These are phyloP conservation scores for Cornus suecica DNA, from an alignment of 148 eudicot genomes.

Conservation along the genomic window DNA sequence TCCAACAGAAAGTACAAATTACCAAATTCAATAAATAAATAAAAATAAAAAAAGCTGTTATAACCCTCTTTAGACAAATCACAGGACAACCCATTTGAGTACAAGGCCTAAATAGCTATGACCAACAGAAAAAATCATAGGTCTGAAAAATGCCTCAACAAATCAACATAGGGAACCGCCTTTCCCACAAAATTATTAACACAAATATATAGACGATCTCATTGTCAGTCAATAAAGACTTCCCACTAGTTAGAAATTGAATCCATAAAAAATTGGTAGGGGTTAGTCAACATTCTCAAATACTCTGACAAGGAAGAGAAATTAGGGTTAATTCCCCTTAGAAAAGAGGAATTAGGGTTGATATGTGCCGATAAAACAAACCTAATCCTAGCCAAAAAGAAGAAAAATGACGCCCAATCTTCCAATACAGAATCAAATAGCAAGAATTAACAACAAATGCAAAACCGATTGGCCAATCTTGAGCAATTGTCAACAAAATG, in stretches of 20 bases:
- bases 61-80: not conserved
- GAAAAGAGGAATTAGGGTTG: not conserved
- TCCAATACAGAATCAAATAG: not conserved
- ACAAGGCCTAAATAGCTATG: not conserved
- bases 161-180: too few species aligned
- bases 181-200: too few species aligned
- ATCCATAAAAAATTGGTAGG: too few species aligned
- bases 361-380: too few species aligned
- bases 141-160: too few species aligned
- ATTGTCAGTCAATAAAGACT: too few species aligned
- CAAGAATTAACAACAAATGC: too few species aligned
- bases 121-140: not conserved
- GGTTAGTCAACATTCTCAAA: not conserved
- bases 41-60: not conserved
- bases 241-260: too few species aligned
- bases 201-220: too few species aligned
- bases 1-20: not conserved
- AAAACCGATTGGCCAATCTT: too few species aligned
- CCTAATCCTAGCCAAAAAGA: not conserved
- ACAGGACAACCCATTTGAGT: constrained; percentile 9
- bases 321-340: not conserved
- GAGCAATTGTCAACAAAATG: too few species aligned
- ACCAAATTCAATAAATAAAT: not conserved
- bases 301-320: not conserved
- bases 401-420: not conserved